A percentile compares a stretch with the other conserved stretches of the same genome.
Evolutionary conservation across 139 green algal species (phyloP).

Genomic region (Raphidocelis subcapitata): DNA sequence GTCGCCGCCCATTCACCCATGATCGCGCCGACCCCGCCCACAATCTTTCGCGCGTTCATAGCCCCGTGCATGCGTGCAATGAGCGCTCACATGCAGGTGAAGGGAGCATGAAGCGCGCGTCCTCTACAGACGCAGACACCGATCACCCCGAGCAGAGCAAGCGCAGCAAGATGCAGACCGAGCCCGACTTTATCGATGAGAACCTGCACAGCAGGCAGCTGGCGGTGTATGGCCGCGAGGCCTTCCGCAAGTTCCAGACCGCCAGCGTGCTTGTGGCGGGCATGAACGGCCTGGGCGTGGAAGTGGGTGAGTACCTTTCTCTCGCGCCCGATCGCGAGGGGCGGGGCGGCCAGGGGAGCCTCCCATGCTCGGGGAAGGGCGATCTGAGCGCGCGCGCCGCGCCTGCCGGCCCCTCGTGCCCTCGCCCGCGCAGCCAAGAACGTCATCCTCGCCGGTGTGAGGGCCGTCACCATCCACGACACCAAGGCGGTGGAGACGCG

Average conservation of each 20-base stretch:
- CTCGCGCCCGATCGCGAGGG: too few species aligned
- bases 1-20: too few species aligned
- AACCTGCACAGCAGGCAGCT: conserved; percentile 97
- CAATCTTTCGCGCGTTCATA: too few species aligned
- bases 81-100: too few species aligned
- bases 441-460: conserved; percentile 95
- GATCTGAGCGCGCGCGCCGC: not conserved
- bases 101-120: too few species aligned
- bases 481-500: conserved; percentile 37
- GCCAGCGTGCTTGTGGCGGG: conserved; percentile 87
- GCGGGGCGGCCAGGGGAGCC: too few species aligned
- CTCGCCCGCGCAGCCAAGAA: conserved; percentile 93
- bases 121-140: too few species aligned
- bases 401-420: not conserved
- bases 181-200: conserved; percentile 83
- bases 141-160: too few species aligned
- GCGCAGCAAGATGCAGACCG: not conserved
- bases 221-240: conserved; percentile 96
- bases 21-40: too few species aligned
- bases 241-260: conserved; percentile 85
- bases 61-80: too few species aligned
- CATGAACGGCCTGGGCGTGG: conserved; percentile 84
- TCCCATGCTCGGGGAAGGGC: not conserved
- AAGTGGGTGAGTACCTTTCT: conserved; percentile 84
- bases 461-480: conserved; percentile 90